Evolutionary conservation across 805 yeast genomes (phyloP), one percentile per base, ranked within the genome.

Genomic region (Yarrowia yakushimensis): DNA sequence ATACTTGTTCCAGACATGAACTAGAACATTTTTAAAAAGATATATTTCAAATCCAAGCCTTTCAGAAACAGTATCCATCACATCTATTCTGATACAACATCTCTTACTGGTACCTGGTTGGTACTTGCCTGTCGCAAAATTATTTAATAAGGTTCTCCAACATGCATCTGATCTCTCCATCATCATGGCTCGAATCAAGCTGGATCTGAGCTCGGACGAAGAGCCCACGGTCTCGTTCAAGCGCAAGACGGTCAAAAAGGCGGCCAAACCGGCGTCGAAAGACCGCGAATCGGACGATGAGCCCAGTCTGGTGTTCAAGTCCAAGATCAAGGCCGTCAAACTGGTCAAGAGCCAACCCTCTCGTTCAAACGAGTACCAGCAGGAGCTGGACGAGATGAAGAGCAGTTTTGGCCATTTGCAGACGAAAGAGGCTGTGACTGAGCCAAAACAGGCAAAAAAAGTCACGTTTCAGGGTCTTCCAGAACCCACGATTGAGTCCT

Each of bases 171-270:
- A 11, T 12, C 3, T 10, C 37, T 6, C 37, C 37, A 34, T 20
- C 37, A n/a, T 13, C 8, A 52, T 52, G 59, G 59, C 43, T 1
- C 59, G 59, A 23, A 36, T 52, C 33, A 52, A 52, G 11, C 59
- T 52, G 13, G 59, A 52, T 52, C 17, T 52, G 43, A 52, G 59
- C 59, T 52, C 59, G 5, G 59, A 52, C 25, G 59, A 52, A 9
- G 59, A 52, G 59, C 59, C 59, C 7, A 25, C 59, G 23, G 59
- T 52, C 2, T 52, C 59, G 42, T 52, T 52, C 43, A 52, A 52
- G 28, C 59, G 59, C 23, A 52, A 52, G 17, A 4, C 33, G 7
- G 17, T 10, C 23, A 52, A 34, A 8, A 52, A 34, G 15, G 18
- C 43, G 3, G 28, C 22, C 11, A 22, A 48, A 23, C 1, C 57